Conservation (phyloP, 371 early-diverging fungal genomes). For the Parasitella parasitica region DNA sequence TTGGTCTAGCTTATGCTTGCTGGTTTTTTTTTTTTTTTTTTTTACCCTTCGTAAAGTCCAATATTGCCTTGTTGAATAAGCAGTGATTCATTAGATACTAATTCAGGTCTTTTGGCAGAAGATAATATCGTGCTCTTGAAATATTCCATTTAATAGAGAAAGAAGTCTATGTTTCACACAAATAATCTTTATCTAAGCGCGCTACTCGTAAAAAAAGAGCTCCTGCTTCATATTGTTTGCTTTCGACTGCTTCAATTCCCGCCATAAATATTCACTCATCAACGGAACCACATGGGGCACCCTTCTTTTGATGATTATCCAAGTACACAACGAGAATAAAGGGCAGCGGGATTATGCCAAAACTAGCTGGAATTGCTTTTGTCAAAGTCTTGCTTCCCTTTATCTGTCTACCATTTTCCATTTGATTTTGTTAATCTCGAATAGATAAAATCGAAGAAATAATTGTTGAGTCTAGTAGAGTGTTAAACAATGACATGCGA, state of each 20-base stretch:
- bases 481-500: no score
- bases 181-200: neutral
- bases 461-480: no score
- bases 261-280: no score
- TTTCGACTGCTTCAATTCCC: neutral
- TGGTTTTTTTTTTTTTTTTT: neutral
- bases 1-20: constrained; percentile 54
- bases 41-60: constrained; percentile 74
- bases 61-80: constrained; percentile 60
- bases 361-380: no score
- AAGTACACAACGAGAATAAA: no score
- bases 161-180: neutral
- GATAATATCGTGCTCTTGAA: constrained; percentile 55
- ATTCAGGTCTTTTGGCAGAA: constrained; percentile 59
- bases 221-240: neutral
- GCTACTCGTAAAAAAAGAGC: neutral
- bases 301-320: no score
- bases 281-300: no score
- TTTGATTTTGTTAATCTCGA: no score
- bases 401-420: no score
- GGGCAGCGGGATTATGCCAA: no score
- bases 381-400: no score
- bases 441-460: no score
- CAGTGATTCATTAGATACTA: constrained; percentile 55
- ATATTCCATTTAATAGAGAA: constrained; percentile 41